Evolutionary conservation across 2,329 filamentous ascomycete genomes (phyloP), one percentile per base, ranked within the genome.

Genomic region (Diaporthe vaccinii): DNA sequence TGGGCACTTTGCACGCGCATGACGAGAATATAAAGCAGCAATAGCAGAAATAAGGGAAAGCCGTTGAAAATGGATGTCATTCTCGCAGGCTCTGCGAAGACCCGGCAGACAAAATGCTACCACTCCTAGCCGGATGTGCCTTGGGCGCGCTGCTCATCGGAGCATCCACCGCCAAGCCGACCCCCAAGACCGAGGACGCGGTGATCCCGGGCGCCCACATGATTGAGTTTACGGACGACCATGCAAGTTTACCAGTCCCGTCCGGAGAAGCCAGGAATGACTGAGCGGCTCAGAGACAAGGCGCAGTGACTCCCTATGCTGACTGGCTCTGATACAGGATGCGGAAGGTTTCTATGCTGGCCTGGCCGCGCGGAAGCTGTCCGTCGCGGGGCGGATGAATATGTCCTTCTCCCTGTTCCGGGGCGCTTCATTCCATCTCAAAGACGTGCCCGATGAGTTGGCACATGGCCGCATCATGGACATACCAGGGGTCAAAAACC

Each of bases 191-290:
- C 61, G 39, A 31, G 25, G 59, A 58, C 34, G 36, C 36, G 20
- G 51, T 57, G 34, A 51, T 57, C 34, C 49, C n/a, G 15, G 68
- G 68, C 15, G 68, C 68, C n/a, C 58, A 71, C 68, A 55, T 71
- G 49, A 57, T 71, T 46, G 68, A 71, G 36, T 71, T 71, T n/a
- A 36, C 46, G 25, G 68, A 71, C 51, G 53, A 57, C 51, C 68
- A 71, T 71, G 68, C 28, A 44, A 71, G 49, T 57, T 31, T 39
- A 57, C 25, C 31, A 59, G 39, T 57, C 55, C 58, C 70, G n/a
- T 22, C 74, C 59, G 46, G 46, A 74, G 28, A 22, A 34, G 5
- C 51, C 17, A 39, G 51, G 28, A 17, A 55, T 39, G 22, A 5
- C n/a, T 46, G 36, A 58, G 34, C 31, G 39, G 51, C 22, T 41